Evolutionary conservation across 371 early-diverging fungal genomes (phyloP), one percentile per base, ranked within the genome.

Genomic region (Choanephora cucurbitarum): DNA sequence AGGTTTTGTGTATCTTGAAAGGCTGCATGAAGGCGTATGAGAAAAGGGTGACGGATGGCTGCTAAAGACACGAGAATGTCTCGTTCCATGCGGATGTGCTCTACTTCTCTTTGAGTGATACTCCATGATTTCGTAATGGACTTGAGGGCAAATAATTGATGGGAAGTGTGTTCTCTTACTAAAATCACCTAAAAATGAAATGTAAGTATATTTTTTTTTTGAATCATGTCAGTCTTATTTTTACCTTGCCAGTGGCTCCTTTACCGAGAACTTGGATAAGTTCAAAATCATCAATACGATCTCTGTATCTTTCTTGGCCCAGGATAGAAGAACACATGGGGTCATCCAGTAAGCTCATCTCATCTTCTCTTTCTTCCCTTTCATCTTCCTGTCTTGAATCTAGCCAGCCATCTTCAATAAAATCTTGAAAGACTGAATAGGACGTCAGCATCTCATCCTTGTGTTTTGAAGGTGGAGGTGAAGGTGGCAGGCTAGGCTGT

Each of bases 61-160:
- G 75, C 60, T 49, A 82, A 51, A 7, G 72, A 67, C 7, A 75
- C 67, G 34, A 88, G 60, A 37, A 85, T 74, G 60, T 73, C 70
- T 40, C 75, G 57, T 54, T 77, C 73, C 55, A 58, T 64, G 23
- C 56, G 60, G 15, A 73, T 80, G 69, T 85, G 84, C 51, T 90
- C 92, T 18, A 95, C 86, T 72, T 97, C 95, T 70, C 94, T 87
- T 49, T 83, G 79, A 55, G 90, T 85, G 46, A 92, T 82, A 33
- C 94, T 89, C 63, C 88, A 89, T 52, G 92, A 90, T 74, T 99
- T 99, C 69, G 92, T 95, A 17, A 98, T 79, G 0, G 96, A 91
- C 76, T 99, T 99, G 62, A 99, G 86, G 5, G 98, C 99, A 56
- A 90, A 92, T 15, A 91, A 78, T 47, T 87, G 77, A 32, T 82